phyloP scores from a whole-genome alignment of 1,284 basidiomycete species.

The Ustilago bromivora region DNA sequence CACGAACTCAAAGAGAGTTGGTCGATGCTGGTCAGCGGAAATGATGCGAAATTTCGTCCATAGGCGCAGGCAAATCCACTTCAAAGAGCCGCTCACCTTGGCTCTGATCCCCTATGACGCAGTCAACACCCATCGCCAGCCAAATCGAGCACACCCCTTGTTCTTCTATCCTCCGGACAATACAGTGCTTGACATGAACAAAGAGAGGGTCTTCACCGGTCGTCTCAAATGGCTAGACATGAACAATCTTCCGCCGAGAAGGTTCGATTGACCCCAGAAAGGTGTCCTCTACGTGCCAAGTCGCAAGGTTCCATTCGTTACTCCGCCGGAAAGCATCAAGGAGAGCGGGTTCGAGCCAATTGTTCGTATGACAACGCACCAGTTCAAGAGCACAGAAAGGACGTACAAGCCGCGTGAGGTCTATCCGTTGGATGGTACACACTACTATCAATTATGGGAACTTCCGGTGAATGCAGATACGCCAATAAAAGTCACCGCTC shows the following conservation, averaged over 20 bases:
- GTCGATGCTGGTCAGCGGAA: neutral
- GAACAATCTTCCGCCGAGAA: neutral
- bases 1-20: neutral
- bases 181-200: neutral
- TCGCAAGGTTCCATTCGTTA: neutral
- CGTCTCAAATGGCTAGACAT: constrained; percentile 1
- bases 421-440: neutral
- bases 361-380: neutral
- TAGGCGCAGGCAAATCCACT: neutral
- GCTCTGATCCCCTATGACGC: neutral
- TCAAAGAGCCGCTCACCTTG: neutral
- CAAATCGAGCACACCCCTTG: neutral
- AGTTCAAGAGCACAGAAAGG: neutral
- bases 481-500: neutral
- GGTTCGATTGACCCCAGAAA: too few species aligned
- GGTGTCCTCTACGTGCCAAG: neutral
- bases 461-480: neutral
- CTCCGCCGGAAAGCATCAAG: neutral
- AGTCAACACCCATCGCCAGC: neutral
- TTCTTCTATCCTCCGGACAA: neutral
- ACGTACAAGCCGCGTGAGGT: too few species aligned
- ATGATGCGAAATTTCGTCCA: neutral
- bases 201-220: neutral
- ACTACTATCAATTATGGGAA: constrained; percentile 3
- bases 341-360: neutral